Evolutionary conservation across 768 basidiomycete species (phyloP).

Genomic region (Neoboletus brunneissimus): DNA sequence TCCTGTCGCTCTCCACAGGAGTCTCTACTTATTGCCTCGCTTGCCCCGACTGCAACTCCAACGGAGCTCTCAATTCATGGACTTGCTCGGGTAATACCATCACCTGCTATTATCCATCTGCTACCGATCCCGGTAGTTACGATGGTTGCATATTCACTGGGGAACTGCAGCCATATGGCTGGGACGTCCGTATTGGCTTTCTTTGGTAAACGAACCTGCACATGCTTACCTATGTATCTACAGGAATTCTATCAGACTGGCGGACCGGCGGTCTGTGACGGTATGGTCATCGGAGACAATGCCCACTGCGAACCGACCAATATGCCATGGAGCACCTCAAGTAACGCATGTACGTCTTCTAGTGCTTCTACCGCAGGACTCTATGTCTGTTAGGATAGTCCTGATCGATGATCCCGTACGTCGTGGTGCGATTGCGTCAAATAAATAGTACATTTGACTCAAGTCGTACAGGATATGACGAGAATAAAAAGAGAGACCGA

Average conservation of each 20-base stretch:
- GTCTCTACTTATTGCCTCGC: not conserved
- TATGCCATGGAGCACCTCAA: not conserved
- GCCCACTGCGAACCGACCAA: conserved; percentile 1
- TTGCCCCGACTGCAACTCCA: not conserved
- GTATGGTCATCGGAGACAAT: not conserved
- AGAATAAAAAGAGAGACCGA: too few species aligned
- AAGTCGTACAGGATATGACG: too few species aligned
- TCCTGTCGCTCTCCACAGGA: not conserved
- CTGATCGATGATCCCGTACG: too few species aligned
- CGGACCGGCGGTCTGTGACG: not conserved
- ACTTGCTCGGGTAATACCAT: conserved; percentile 1
- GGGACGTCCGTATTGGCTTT: not conserved
- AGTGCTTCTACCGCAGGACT: too few species aligned
- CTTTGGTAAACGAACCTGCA: not conserved
- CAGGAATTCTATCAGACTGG: not conserved
- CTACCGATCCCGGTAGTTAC: not conserved
- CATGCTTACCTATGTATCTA: too few species aligned
- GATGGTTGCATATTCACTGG: not conserved
- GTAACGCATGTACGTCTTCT: too few species aligned
- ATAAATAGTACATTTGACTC: too few species aligned
- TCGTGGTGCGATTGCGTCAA: too few species aligned
- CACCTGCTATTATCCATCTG: not conserved
- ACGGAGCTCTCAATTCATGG: conserved; percentile 6
- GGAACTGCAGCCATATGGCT: too few species aligned
- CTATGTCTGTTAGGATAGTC: too few species aligned